Base-by-base conservation (phyloP, 208 protist genomes). In the Acanthamoeba sp. region DNA sequence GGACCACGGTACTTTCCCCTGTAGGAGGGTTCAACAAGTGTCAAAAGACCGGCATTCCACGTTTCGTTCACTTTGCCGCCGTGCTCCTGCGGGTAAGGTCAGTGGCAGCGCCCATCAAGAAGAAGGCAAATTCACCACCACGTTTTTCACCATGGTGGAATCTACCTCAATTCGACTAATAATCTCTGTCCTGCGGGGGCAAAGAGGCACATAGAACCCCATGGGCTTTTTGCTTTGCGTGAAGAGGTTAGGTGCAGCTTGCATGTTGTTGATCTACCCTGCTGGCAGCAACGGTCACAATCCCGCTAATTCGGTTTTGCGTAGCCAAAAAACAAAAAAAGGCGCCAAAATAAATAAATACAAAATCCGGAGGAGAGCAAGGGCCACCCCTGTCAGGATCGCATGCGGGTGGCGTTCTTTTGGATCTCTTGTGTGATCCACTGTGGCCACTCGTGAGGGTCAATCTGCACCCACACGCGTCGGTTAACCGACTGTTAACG, bases 391-490 rank as follows among this genome's bases (percentile, higher is more conserved):
- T n/a, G 0, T 85, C 42, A 85, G 32, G 2, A 12, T 38, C 85
- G 45, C 62, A 91, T 91, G 22, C 55, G 45, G 50, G 36, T 52
- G 1, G 85, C 85, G 57, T 66, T 91, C 62, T 71, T 38, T 50
- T 91, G 85, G 5, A 93, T 38, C 89, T 93, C 29, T 29, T 7
- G 12, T 10, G 89, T 93, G 89, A 93, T 93, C 89, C 89, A 93
- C 34, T 93, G 66, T 22, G 89, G 89, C 89, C 89, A 93, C 5
- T 93, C 89, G 10, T 48, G 45, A 48, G 45, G 10, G 45, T 73
- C 64, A 27, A 82, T 52, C 64, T 80, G 88, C 38, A n/a, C 27
- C 18, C 24, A 45, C 48, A 73, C 9, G 7, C 24, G 16, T 6
- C 59, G 16, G n/a, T 18, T 32, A 9, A 24, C 24, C 4, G 10